A percentile compares a stretch with the other conserved stretches of the same genome.
Evolutionary conservation across 2,329 filamentous ascomycete genomes (phyloP).

Genomic region (Ceratocystis variospora): DNA sequence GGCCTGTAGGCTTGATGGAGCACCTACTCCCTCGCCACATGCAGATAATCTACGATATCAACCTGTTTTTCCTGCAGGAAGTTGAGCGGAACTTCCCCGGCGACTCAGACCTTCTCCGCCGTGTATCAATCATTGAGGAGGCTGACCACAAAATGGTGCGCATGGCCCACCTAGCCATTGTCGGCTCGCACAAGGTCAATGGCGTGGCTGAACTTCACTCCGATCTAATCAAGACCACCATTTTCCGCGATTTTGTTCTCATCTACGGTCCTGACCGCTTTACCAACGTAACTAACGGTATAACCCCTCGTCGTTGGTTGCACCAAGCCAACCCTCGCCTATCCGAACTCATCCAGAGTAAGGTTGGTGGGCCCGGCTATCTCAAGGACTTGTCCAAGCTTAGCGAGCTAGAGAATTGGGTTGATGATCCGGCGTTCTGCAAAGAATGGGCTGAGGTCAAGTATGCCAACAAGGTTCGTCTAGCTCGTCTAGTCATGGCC

Average conservation of each 20-base stretch:
- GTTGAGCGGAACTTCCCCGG: slow-evolving; percentile 86
- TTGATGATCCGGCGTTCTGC: slow-evolving; percentile 78
- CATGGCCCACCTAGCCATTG: slow-evolving; percentile 90
- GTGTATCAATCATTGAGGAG: slow-evolving; percentile 97
- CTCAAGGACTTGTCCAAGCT: slow-evolving; percentile 80
- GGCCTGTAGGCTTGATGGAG: slow-evolving; percentile 86
- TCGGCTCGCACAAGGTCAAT: slow-evolving; percentile 98
- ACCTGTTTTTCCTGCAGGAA: slow-evolving; percentile 77
- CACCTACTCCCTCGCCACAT: slow-evolving; percentile 86
- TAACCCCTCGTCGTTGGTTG: slow-evolving; percentile 89
- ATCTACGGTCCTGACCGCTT: slow-evolving; percentile 97
- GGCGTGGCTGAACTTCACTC: slow-evolving; percentile 96
- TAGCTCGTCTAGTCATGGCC: slow-evolving; percentile 82
- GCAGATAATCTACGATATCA: slow-evolving; percentile 97
- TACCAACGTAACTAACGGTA: slow-evolving; percentile 95
- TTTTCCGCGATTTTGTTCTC: slow-evolving; percentile 96
- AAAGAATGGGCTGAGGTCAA: slow-evolving; percentile 96
- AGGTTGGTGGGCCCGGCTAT: slow-evolving; percentile 70
- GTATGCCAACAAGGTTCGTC: slow-evolving; percentile 81
- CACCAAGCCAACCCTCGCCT: slow-evolving; percentile 93
- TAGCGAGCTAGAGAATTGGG: slow-evolving; percentile 70
- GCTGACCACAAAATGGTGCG: slow-evolving; percentile 94
- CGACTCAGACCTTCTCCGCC: slow-evolving; percentile 68
- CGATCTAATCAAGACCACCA: slow-evolving; percentile 95
- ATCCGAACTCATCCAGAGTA: slow-evolving; percentile 82